These are phyloP conservation scores for Talaromyces atroroseus DNA, from an alignment of 2,329 filamentous ascomycete genomes.

Conservation along the genomic window DNA sequence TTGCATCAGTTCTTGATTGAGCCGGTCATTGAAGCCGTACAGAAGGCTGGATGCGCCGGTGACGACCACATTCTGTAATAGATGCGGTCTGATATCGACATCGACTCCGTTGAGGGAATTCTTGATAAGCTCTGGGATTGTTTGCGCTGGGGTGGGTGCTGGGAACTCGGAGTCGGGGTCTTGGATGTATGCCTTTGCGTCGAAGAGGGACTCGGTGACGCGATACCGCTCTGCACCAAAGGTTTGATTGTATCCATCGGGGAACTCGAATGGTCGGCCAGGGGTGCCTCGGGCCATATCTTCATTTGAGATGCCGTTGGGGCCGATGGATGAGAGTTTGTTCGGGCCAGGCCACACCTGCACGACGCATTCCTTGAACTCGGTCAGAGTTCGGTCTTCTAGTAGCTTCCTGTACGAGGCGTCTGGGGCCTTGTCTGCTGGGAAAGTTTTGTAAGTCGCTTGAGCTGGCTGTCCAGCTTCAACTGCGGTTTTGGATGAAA, in stretches of 20 bases:
- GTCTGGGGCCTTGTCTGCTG: slow-evolving; percentile 50
- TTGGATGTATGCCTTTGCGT: slow-evolving; percentile 67
- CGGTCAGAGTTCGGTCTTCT: slow-evolving; percentile 86
- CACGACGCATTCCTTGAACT: slow-evolving; percentile 97
- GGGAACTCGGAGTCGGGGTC: slow-evolving; percentile 42
- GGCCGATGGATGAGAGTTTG: slow-evolving; percentile 49
- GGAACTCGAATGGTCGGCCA: slow-evolving; percentile 91
- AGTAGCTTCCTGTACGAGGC: slow-evolving; percentile 75
- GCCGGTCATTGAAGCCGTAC: slow-evolving; percentile 84
- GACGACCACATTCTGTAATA: slow-evolving; percentile 86
- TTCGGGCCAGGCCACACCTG: slow-evolving; percentile 85
- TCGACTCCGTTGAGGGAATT: slow-evolving; percentile 74
- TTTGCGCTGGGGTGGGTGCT: slow-evolving; percentile 64
- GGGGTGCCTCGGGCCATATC: slow-evolving; percentile 68
- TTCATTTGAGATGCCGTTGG: slow-evolving; percentile 60
- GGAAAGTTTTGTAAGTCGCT: slow-evolving; percentile 67
- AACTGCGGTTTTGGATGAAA: slow-evolving; percentile 81
- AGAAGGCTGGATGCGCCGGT: slow-evolving; percentile 83
- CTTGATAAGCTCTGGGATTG: slow-evolving; percentile 76
- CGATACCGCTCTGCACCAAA: slow-evolving; percentile 85
- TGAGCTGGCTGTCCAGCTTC: slow-evolving; percentile 78
- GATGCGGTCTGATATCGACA: slow-evolving; percentile 75
- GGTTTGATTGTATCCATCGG: slow-evolving; percentile 92
- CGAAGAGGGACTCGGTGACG: slow-evolving; percentile 84
- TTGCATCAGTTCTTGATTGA: slow-evolving; percentile 74